Percentiles rank a stretch among this genome's conserved stretches.
Evolutionary conservation across 2,329 filamentous ascomycete genomes (phyloP).

Genomic region (Neospermospora avenae): DNA sequence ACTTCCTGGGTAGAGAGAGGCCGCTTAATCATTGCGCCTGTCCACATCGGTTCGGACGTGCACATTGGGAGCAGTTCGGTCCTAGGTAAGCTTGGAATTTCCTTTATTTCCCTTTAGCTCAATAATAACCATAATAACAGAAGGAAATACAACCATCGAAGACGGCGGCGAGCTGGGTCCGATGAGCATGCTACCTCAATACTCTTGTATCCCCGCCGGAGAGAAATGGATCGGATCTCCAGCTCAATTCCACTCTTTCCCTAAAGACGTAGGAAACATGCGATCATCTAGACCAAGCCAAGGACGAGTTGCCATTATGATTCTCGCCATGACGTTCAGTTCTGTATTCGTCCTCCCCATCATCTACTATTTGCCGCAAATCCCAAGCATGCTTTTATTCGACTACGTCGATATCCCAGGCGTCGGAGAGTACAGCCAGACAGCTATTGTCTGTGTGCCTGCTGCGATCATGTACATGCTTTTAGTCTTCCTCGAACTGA

Average conservation of each 20-base stretch:
- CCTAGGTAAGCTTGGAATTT: background rate
- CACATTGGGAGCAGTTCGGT: conserved; percentile 4
- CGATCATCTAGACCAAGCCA: conserved; percentile 3
- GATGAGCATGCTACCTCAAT: conserved; percentile 8
- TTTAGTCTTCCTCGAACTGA: conserved; percentile 8
- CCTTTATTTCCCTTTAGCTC: background rate
- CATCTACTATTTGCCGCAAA: conserved; percentile 3
- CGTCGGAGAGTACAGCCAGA: conserved; percentile 4
- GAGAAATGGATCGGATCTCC: conserved; percentile 8
- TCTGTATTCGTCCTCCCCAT: conserved; percentile 1
- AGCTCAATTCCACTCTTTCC: background rate
- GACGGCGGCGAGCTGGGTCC: conserved; percentile 5
- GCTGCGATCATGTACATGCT: conserved; percentile 11
- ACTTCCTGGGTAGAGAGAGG: conserved; percentile 4
- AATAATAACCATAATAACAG: background rate
- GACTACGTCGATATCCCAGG: conserved; percentile 1
- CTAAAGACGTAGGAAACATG: background rate
- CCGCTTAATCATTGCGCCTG: conserved; percentile 1
- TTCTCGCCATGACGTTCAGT: conserved; percentile 2
- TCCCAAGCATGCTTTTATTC: conserved; percentile 6
- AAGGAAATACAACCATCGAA: background rate
- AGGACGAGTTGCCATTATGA: background rate
- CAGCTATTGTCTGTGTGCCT: conserved; percentile 7
- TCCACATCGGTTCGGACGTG: background rate
- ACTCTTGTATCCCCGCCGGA: background rate